Evolutionary conservation across 2,329 filamentous ascomycete species (phyloP).

Genomic region (Epicoccum nigrum): DNA sequence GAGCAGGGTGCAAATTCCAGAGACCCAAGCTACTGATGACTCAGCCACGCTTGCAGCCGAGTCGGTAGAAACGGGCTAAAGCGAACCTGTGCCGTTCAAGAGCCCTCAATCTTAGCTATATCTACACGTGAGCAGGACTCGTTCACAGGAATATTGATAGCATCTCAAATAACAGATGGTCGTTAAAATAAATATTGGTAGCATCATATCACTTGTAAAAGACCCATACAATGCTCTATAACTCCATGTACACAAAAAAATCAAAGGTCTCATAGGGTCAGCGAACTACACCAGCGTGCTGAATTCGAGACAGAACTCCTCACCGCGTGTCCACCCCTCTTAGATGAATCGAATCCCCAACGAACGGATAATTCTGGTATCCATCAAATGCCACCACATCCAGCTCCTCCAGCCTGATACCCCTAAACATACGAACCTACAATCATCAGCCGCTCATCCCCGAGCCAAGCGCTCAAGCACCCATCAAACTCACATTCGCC

Average conservation of each 20-base stretch:
- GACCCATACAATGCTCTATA: too few relatives aligned
- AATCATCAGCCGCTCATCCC: background rate
- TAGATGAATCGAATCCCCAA: conserved; percentile 6
- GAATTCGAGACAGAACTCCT: background rate
- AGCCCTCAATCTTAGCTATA: too few relatives aligned
- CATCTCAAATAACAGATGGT: too few relatives aligned
- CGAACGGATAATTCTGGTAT: conserved; percentile 6
- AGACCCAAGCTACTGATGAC: conserved; percentile 1
- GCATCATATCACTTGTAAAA: too few relatives aligned
- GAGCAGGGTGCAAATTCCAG: conserved; percentile 1
- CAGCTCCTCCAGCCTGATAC: conserved; percentile 5
- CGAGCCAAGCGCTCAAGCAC: too few relatives aligned
- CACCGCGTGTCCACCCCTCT: background rate
- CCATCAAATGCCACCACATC: conserved; percentile 2
- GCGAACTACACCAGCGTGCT: too few relatives aligned
- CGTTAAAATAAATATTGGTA: too few relatives aligned
- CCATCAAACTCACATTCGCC: conserved; percentile 1
- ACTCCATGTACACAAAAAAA: too few relatives aligned
- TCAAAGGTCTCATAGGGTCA: too few relatives aligned
- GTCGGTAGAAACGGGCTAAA: background rate
- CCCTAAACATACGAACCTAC: conserved; percentile 10
- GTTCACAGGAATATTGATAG: too few relatives aligned
- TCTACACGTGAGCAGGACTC: too few relatives aligned
- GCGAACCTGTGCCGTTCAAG: background rate
- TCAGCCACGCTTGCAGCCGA: background rate